Base-by-base conservation (phyloP, 306 rosid species). In the Vigna trinervia region DNA sequence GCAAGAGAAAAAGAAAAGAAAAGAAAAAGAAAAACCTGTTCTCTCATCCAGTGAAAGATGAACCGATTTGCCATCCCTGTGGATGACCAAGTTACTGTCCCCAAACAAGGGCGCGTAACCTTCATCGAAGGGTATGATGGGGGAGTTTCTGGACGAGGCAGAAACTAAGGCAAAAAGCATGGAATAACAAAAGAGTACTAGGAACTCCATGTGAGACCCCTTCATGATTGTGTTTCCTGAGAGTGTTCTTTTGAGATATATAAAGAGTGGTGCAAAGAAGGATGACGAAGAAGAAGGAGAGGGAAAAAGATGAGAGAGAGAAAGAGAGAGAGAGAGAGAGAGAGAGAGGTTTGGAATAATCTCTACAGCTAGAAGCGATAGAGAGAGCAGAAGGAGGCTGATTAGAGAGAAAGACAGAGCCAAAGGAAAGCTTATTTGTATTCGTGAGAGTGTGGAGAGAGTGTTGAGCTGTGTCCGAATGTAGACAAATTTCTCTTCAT, bases 11-110 rank as follows among this genome's bases (percentile, higher is more conserved):
- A 34, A 4, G 34, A 26, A 23, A 5, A 4, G 26, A 7, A 19
- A 17, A 22, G 13, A 43, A 32, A 8, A 4, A 30, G 34, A 46
- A 14, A 20, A 32, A 93, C 98, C 97, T 75, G 97, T 93, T 71
- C 96, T 84, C 75, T 91, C 98, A 65, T 93, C 93, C 2, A 95
- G 80, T 56, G 94, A 76, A 77, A 95, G 97, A 92, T 89, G 99
- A 74, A 92, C 99, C 3, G 93, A 82, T 76, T 91, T 90, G 0
- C 99, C 97, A 80, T 95, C 97, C 66, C 82, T 85, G 17, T 87
- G 92, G 77, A 95, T 70, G 64, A 84, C 84, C 45, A 95, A 84
- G 82, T 95, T 92, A 23, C 67, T 83, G n/a, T 95, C 97, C 28
- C 99, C 99, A 80, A 95, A 95, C 58, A 95, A 86, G 28, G 81